These are phyloP conservation scores for Fusarium sp. DNA, from an alignment of 2,329 filamentous ascomycete genomes.

Conservation along the genomic window DNA sequence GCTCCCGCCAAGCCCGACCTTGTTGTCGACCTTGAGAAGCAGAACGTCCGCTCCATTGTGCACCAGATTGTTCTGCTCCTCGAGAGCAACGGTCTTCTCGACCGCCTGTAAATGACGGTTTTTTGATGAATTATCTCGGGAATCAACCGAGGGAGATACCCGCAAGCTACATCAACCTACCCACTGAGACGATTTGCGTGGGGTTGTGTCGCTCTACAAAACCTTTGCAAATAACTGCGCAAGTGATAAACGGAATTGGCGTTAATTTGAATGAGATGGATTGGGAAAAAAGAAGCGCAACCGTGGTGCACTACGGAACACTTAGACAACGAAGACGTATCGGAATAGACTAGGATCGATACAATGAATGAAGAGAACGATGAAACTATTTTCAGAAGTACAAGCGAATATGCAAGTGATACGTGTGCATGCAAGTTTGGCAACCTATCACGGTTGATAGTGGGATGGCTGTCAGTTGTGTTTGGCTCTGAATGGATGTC, in stretches of 20 bases:
- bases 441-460: conserved; percentile 27
- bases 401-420: conserved; percentile 37
- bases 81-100: conserved; percentile 89
- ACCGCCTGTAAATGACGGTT: conserved; percentile 66
- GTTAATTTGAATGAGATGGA: conserved; percentile 41
- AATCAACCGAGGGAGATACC: conserved; percentile 40
- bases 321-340: conserved; percentile 36
- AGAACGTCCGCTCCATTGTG: conserved; percentile 90
- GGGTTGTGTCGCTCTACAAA: conserved; percentile 31
- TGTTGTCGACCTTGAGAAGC: conserved; percentile 86
- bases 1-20: conserved; percentile 83
- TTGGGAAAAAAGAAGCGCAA: conserved; percentile 25
- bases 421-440: conserved; percentile 19
- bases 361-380: conserved; percentile 36
- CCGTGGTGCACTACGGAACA: conserved; percentile 24
- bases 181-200: conserved; percentile 6
- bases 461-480: conserved; percentile 31
- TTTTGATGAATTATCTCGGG: conserved; percentile 19
- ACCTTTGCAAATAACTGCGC: conserved; percentile 37
- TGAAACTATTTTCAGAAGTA: conserved; percentile 30
- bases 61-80: conserved; percentile 96
- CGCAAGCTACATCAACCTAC: conserved; percentile 24
- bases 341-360: conserved; percentile 39
- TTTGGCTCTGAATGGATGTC: conserved; percentile 32
- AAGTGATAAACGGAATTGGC: conserved; percentile 38